phyloP scores from a whole-genome alignment of 495 filamentous ascomycete genomes.

The Umbilicaria muhlenbergii region DNA sequence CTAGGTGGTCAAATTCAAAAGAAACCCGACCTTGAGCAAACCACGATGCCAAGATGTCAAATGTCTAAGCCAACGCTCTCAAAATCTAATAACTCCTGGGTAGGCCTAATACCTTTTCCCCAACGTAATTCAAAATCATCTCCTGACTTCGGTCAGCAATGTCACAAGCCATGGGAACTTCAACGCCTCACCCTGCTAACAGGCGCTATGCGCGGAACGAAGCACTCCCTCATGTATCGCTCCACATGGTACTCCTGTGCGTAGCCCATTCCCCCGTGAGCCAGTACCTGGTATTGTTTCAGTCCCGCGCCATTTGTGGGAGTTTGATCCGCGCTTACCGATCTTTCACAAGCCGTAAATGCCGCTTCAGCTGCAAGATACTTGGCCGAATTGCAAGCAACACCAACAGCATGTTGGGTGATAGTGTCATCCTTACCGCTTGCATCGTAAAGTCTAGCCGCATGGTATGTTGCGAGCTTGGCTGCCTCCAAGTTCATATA shows the following conservation, averaged over 20 bases:
- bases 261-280: constrained; percentile 65
- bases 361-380: constrained; percentile 69
- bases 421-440: constrained; percentile 16
- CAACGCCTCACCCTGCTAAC: constrained; percentile 37
- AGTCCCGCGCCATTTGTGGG: no score
- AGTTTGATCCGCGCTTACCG: constrained; percentile 16
- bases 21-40: no score
- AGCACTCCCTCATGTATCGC: constrained; percentile 55
- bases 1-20: no score
- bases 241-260: constrained; percentile 69
- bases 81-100: constrained; percentile 31
- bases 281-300: constrained; percentile 20
- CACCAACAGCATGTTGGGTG: constrained; percentile 41
- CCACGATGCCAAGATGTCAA: no score
- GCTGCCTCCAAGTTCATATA: constrained; percentile 72
- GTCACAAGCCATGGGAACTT: not conserved
- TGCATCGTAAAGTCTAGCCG: constrained; percentile 53
- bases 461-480: constrained; percentile 65
- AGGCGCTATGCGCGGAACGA: constrained; percentile 61
- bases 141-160: constrained; percentile 23
- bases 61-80: no score
- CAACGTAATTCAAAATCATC: constrained; percentile 71
- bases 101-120: constrained; percentile 49
- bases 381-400: constrained; percentile 63
- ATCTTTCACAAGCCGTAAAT: constrained; percentile 56